A percentile compares a stretch with the other conserved stretches of the same genome.
These are phyloP conservation scores for Scleromitrula shiraiana DNA, from an alignment of 2,329 filamentous ascomycete genomes.

Conservation along the genomic window DNA sequence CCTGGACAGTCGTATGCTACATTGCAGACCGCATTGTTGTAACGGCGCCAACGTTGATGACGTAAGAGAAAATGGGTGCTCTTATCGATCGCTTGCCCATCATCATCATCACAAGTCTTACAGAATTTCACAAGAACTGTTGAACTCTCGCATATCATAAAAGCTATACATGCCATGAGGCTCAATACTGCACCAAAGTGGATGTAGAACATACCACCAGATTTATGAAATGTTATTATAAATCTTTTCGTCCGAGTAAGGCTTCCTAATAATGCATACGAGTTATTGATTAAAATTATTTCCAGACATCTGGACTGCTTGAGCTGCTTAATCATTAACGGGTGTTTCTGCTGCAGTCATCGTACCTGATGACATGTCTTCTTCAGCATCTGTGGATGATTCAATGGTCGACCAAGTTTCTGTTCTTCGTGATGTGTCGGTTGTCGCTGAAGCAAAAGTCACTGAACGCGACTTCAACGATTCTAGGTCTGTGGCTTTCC, in stretches of 20 bases:
- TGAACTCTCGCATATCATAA: background rate
- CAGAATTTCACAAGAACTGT: background rate
- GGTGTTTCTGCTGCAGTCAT: constrained; percentile 3
- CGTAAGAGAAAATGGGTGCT: background rate
- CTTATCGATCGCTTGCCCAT: background rate
- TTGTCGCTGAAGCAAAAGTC: constrained; percentile 6
- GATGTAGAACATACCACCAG: constrained; percentile 1
- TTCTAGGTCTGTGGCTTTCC: background rate
- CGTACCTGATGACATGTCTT: constrained; percentile 3
- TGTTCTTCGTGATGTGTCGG: background rate
- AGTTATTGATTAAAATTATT: background rate
- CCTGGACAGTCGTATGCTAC: no score
- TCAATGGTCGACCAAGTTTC: constrained; percentile 5
- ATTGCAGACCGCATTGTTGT: no score
- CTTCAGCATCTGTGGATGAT: constrained; percentile 1
- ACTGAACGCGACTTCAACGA: background rate
- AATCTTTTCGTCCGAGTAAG: background rate
- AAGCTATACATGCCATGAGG: background rate
- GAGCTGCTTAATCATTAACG: background rate
- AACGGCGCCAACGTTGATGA: background rate
- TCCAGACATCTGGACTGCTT: background rate
- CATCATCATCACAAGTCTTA: background rate
- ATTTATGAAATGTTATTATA: background rate
- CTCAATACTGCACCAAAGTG: background rate
- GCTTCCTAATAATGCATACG: background rate